Base-by-base conservation (phyloP, 495 filamentous ascomycete species). In the Hyaloscypha finlandica region DNA sequence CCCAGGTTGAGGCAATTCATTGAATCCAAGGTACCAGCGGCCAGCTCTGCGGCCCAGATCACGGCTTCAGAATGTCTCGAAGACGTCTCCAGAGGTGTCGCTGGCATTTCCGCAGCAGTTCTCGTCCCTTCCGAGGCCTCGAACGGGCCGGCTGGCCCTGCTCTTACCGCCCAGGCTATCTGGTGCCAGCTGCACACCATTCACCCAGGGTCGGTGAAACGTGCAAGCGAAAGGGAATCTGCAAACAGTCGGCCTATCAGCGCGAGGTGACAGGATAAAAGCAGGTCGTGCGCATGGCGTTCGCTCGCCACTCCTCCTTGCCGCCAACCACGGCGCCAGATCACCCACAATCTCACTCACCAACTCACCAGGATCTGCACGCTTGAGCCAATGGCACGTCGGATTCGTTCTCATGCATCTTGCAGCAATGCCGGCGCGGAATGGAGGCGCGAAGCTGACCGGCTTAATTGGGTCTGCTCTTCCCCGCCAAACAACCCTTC, bases 301-400 rank as follows among this genome's bases (percentile, higher is more conserved):
- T 22, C 19, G 25, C 45, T 12, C 29, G 61, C 53, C 31, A 29
- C 22, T 31, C 19, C 29, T 58, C 54, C 25, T 64, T 63, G 61
- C 54, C 68, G 65, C 61, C 64, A 64, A 67, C 64, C 68, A 67
- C 64, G 52, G 62, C 68, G 59, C 68, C 64, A 64, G 63, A 64
- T 63, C 68, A 63, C 54, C 56, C 57, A 35, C 55, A 25, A n/a
- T 68, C 59, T 57, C 64, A 60, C 54, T 33, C 68, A 57, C 37
- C 45, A 30, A 6, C 39, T 19, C 31, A 20, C 64, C 45, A 60
- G 55, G 64, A 32, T 51, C 9, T 29, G 16, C 35, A 25, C 3
- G 20, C 9, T 22, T 29, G 32, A 30, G 58, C 69, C 69, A 71
- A 68, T 71, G 11, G 42, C 32, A 48, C 14, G 42, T 12, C 53